phyloP scores from a whole-genome alignment of 2,329 filamentous ascomycete genomes.

The Macrophomina tecta region DNA sequence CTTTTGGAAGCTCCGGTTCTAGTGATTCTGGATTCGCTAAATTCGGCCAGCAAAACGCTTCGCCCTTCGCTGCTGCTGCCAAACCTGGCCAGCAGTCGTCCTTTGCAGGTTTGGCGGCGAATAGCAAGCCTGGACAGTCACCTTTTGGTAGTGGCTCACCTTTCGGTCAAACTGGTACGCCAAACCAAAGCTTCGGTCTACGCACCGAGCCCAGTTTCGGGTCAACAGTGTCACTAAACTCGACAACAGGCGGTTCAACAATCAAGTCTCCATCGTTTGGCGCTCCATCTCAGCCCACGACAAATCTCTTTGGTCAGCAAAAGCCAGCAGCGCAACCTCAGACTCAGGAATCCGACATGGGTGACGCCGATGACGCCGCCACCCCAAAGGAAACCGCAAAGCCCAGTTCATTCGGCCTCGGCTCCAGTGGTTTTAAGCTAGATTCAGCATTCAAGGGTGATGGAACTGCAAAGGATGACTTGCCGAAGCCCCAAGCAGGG shows the following conservation, averaged over 20 bases:
- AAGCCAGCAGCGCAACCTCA: slow-evolving; percentile 35
- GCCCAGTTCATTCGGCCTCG: slow-evolving; percentile 40
- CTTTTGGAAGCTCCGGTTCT: slow-evolving; percentile 10
- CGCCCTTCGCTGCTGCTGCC: slow-evolving; percentile 16
- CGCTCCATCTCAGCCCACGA: neutral
- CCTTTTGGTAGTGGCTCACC: slow-evolving; percentile 34
- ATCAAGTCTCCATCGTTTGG: slow-evolving; percentile 21
- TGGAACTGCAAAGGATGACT: slow-evolving; percentile 64
- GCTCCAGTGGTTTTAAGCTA: slow-evolving; percentile 65
- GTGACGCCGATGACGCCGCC: slow-evolving; percentile 33
- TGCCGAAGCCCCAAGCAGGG: slow-evolving; percentile 55
- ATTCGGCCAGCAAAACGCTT: slow-evolving; percentile 19
- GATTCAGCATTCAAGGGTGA: slow-evolving; percentile 72
- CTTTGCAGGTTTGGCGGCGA: slow-evolving; percentile 10
- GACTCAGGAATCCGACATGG: slow-evolving; percentile 40
- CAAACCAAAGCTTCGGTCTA: slow-evolving; percentile 34
- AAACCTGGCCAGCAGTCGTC: slow-evolving; percentile 7
- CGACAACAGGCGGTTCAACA: slow-evolving; percentile 36
- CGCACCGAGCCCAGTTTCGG: slow-evolving; percentile 46
- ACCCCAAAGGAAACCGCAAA: slow-evolving; percentile 21
- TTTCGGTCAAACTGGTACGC: slow-evolving; percentile 29
- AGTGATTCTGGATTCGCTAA: slow-evolving; percentile 23
- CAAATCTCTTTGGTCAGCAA: slow-evolving; percentile 31
- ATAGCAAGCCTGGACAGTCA: slow-evolving; percentile 35
- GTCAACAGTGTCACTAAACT: slow-evolving; percentile 49